Conservation (phyloP, 352 stramenopile species). For the Globisporangium iwayamae region DNA sequence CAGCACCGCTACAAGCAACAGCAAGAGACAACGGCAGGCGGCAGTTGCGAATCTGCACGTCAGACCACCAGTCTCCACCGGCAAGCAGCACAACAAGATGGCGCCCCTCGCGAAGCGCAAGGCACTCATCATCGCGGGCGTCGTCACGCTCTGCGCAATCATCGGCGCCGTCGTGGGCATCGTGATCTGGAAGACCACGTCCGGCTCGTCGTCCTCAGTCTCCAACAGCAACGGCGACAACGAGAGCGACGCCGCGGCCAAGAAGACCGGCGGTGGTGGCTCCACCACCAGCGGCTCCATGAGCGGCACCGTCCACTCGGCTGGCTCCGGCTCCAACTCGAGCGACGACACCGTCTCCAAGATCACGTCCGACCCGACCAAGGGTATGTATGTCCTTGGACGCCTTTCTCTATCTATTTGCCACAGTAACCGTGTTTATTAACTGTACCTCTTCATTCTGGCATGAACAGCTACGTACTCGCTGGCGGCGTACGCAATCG, state of each 20-base stretch:
- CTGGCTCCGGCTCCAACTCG: constrained; percentile 17
- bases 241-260: constrained; percentile 9
- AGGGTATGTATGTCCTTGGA: constrained; percentile 9
- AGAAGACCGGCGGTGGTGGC: constrained; percentile 1
- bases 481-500: constrained; percentile 61
- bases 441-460: too few relatives aligned
- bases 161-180: constrained; percentile 43
- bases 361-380: constrained; percentile 54
- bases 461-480: constrained; percentile 35
- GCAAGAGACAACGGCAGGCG: background rate
- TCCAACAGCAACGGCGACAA: constrained; percentile 15
- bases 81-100: constrained; percentile 3
- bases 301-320: constrained; percentile 19
- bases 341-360: constrained; percentile 21
- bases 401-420: background rate
- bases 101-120: constrained; percentile 28
- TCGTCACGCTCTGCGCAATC: constrained; percentile 43
- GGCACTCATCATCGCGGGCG: constrained; percentile 30
- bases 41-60: constrained; percentile 16
- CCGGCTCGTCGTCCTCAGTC: constrained; percentile 23
- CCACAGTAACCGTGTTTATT: background rate
- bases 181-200: constrained; percentile 34
- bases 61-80: background rate
- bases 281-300: constrained; percentile 8
- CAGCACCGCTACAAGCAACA: background rate